phyloP scores from a whole-genome alignment of 176 grass and related monocot species.

The Aegilops bicornis region DNA sequence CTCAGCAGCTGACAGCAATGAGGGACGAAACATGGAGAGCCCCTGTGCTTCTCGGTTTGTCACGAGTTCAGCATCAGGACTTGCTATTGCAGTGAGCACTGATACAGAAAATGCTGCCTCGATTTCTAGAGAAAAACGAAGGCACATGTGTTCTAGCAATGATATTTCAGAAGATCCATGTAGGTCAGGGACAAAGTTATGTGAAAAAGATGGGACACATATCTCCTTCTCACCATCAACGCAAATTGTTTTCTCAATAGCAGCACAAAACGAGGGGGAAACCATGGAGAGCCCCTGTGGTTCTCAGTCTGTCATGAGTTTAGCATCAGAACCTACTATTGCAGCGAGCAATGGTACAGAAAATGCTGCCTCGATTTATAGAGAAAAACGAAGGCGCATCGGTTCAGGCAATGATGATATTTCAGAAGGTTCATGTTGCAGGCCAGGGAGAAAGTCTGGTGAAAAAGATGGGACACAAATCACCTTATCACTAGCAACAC shows the following conservation, averaged over 20 bases:
- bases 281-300: background rate
- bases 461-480: constrained; percentile 4
- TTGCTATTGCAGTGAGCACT: background rate
- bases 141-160: background rate
- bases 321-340: constrained; percentile 1
- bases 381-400: constrained; percentile 23
- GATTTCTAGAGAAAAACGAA: constrained; percentile 27
- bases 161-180: constrained; percentile 32
- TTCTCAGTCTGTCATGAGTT: background rate
- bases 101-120: constrained; percentile 19
- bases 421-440: constrained; percentile 33
- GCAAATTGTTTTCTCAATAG: background rate
- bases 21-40: background rate
- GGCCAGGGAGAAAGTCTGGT: constrained; percentile 14
- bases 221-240: background rate
- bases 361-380: background rate
- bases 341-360: background rate
- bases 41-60: constrained; percentile 2
- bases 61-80: background rate
- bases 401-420: constrained; percentile 27
- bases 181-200: constrained; percentile 9
- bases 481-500: background rate
- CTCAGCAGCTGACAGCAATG: constrained; percentile 12
- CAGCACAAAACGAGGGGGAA: background rate
- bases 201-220: constrained; percentile 9